phyloP scores from a whole-genome alignment of 495 filamentous ascomycete genomes.

The Hypoxylon trugodes region DNA sequence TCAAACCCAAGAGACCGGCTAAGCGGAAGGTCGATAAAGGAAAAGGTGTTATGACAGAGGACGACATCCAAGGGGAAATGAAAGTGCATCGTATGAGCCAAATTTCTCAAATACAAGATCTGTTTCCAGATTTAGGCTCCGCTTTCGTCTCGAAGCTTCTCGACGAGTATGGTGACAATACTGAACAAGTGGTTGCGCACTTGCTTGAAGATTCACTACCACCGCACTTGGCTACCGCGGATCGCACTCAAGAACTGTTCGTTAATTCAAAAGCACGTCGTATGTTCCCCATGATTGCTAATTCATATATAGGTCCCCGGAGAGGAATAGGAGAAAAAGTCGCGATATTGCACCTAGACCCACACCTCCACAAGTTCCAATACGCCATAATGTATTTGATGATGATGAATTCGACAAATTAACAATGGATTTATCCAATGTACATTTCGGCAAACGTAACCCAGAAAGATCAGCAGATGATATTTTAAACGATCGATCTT shows the following conservation, averaged over 20 bases:
- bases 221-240: conserved; percentile 60
- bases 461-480: conserved; percentile 70
- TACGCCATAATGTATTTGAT: conserved; percentile 72
- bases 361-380: conserved; percentile 51
- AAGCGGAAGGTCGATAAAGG: conserved; percentile 69
- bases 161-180: conserved; percentile 77
- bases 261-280: conserved; percentile 25
- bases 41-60: conserved; percentile 63
- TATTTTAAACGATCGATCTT: conserved; percentile 56
- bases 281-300: conserved; percentile 30
- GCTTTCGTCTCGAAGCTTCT: conserved; percentile 82
- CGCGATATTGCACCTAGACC: conserved; percentile 49
- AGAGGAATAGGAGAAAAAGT: conserved; percentile 37
- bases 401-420: conserved; percentile 84
- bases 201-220: conserved; percentile 86
- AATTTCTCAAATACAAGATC: conserved; percentile 86
- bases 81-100: conserved; percentile 85
- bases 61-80: conserved; percentile 60
- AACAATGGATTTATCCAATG: conserved; percentile 61
- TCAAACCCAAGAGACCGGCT: conserved; percentile 61
- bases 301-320: conserved; percentile 34
- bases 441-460: conserved; percentile 81
- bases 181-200: conserved; percentile 82
- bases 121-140: conserved; percentile 89
- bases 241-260: conserved; percentile 64